These are phyloP conservation scores for Cryptococcus deneoformans DNA, from an alignment of 1,284 basidiomycete genomes.

Conservation along the genomic window DNA sequence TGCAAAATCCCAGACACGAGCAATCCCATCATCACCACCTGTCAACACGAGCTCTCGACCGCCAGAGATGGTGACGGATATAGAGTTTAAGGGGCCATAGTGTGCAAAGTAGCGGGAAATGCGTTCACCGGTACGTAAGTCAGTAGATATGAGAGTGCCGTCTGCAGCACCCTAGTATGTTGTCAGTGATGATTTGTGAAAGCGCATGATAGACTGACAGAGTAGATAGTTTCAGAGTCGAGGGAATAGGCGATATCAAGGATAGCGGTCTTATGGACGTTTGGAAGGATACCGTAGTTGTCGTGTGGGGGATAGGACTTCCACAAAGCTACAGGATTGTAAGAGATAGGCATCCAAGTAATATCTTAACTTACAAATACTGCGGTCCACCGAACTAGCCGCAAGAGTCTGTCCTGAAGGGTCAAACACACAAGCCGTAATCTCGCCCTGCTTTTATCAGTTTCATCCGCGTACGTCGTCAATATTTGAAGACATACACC, in stretches of 20 bases:
- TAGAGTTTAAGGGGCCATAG: slow-evolving; percentile 77
- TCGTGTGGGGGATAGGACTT: slow-evolving; percentile 50
- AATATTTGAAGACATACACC: slow-evolving; percentile 31
- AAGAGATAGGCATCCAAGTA: neutral
- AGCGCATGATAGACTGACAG: slow-evolving; percentile 21
- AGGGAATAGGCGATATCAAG: slow-evolving; percentile 49
- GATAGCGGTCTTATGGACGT: slow-evolving; percentile 49
- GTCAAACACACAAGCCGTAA: slow-evolving; percentile 49
- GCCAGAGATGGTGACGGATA: slow-evolving; percentile 81
- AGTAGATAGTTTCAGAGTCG: slow-evolving; percentile 47
- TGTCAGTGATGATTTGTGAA: neutral
- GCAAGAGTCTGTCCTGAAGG: slow-evolving; percentile 49
- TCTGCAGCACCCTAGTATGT: slow-evolving; percentile 41
- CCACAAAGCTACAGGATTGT: slow-evolving; percentile 42
- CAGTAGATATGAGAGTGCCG: slow-evolving; percentile 43
- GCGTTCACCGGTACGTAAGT: slow-evolving; percentile 44
- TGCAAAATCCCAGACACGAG: slow-evolving; percentile 80
- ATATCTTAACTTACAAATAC: slow-evolving; percentile 40
- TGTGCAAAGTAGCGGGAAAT: slow-evolving; percentile 58
- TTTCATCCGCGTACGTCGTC: neutral
- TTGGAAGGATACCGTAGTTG: slow-evolving; percentile 49
- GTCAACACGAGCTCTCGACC: slow-evolving; percentile 70
- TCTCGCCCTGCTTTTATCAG: slow-evolving; percentile 40
- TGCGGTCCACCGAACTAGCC: slow-evolving; percentile 46
- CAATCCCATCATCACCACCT: slow-evolving; percentile 83